Conservation (phyloP, 805 yeast species). For the Ogataea allantospora region DNA sequence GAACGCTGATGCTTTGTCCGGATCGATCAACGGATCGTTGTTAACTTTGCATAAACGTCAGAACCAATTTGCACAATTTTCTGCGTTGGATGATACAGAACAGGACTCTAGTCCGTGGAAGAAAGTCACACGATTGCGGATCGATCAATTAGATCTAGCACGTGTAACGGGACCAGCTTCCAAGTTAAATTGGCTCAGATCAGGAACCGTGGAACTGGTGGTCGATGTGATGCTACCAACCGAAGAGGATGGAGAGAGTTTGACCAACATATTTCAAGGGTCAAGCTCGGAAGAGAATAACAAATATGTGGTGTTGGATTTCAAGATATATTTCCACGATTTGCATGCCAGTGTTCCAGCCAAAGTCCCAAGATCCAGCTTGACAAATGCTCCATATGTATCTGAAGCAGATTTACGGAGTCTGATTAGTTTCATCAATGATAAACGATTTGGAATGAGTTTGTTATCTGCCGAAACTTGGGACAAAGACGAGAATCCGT, state of each 20-base stretch:
- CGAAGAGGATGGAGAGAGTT: slow-evolving; percentile 33
- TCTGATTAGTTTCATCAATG: slow-evolving; percentile 59
- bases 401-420: slow-evolving; percentile 60
- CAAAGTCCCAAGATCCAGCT: slow-evolving; percentile 47
- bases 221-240: slow-evolving; percentile 74
- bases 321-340: slow-evolving; percentile 62
- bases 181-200: slow-evolving; percentile 68
- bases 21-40: slow-evolving; percentile 70
- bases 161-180: slow-evolving; percentile 29
- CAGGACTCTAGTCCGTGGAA: slow-evolving; percentile 45
- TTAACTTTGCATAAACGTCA: slow-evolving; percentile 78
- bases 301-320: slow-evolving; percentile 65
- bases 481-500: slow-evolving; percentile 25
- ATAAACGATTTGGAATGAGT: slow-evolving; percentile 34
- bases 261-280: slow-evolving; percentile 15
- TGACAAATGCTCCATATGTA: slow-evolving; percentile 53
- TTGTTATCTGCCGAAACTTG: slow-evolving; percentile 13
- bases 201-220: slow-evolving; percentile 65
- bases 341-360: slow-evolving; percentile 55
- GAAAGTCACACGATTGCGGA: slow-evolving; percentile 45
- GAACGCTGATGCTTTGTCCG: slow-evolving; percentile 68
- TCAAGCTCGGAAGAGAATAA: slow-evolving; percentile 26
- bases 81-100: slow-evolving; percentile 27
- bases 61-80: slow-evolving; percentile 48
- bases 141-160: slow-evolving; percentile 38